Percentiles rank a stretch among this genome's conserved stretches.
Conservation (phyloP, 257 asterid genomes). For the Handroanthus guayacan region DNA sequence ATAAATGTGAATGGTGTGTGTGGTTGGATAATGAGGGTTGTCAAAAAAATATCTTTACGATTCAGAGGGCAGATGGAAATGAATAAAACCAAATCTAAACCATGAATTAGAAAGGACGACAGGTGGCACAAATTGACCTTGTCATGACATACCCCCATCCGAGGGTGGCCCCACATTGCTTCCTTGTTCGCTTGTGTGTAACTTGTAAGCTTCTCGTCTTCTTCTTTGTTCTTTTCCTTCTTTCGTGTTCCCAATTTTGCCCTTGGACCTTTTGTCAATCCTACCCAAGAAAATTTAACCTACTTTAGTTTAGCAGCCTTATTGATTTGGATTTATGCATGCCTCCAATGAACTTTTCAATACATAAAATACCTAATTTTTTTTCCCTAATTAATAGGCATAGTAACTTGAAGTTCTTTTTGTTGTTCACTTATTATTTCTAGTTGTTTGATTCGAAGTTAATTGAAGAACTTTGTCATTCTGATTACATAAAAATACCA, state of each 20-base stretch:
- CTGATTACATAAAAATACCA: no score
- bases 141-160: no score
- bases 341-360: background rate
- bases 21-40: constrained; percentile 12
- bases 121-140: constrained; percentile 38
- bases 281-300: background rate
- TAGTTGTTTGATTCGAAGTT: no score
- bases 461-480: no score
- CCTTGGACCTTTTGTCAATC: constrained; percentile 15
- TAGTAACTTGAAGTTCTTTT: no score
- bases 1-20: background rate
- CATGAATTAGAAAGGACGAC: constrained; percentile 18
- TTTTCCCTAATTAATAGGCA: no score
- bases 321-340: background rate
- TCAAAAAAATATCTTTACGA: constrained; percentile 32
- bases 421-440: no score
- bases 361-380: background rate
- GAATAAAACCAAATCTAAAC: background rate
- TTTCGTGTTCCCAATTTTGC: constrained; percentile 15
- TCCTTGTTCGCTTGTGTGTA: background rate
- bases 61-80: background rate
- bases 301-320: background rate
- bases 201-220: constrained; percentile 24
- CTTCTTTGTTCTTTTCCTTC: no score
- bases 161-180: no score